A percentile compares a stretch with the other conserved stretches of the same genome.
These are phyloP conservation scores for Gracilaria domingensis DNA, from an alignment of 23 red algal species.

Conservation along the genomic window DNA sequence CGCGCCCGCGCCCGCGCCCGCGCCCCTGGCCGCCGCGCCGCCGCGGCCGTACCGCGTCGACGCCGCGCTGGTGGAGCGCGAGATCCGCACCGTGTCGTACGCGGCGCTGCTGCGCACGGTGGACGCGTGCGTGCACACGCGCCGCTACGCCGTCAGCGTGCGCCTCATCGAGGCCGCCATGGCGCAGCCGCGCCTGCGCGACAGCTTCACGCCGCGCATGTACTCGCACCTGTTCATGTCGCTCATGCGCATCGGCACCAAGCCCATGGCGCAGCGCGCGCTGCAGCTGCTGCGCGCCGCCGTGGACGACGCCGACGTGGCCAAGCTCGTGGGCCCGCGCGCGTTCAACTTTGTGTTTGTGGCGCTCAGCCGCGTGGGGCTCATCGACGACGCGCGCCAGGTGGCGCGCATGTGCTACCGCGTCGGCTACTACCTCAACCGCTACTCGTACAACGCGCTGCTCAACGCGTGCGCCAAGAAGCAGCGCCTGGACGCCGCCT, in stretches of 20 bases:
- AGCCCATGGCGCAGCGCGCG: neutral
- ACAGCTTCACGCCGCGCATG: constrained; percentile 36
- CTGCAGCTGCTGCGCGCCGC: neutral
- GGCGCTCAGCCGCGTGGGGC: constrained; percentile 8
- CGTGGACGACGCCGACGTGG: neutral
- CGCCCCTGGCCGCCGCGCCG: neutral
- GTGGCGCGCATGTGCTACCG: constrained; percentile 28
- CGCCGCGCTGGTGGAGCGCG: neutral
- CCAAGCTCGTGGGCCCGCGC: constrained; percentile 20
- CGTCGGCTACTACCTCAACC: constrained; percentile 57
- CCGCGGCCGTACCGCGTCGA: too few relatives aligned
- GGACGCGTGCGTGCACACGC: neutral
- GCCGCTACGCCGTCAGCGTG: neutral
- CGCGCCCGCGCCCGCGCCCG: neutral
- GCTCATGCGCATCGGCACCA: constrained; percentile 26
- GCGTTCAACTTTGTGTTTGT: constrained; percentile 66
- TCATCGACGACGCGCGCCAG: constrained; percentile 40
- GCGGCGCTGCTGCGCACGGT: neutral
- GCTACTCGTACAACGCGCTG: constrained; percentile 69
- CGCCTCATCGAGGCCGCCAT: constrained; percentile 25
- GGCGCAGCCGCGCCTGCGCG: neutral
- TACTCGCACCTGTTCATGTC: constrained; percentile 50
- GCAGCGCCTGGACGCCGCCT: constrained; percentile 53
- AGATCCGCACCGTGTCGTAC: constrained; percentile 5
- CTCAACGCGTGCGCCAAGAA: constrained; percentile 66